Base-by-base conservation (phyloP, 345 rosid genomes). In the Orychophragmus violaceus region DNA sequence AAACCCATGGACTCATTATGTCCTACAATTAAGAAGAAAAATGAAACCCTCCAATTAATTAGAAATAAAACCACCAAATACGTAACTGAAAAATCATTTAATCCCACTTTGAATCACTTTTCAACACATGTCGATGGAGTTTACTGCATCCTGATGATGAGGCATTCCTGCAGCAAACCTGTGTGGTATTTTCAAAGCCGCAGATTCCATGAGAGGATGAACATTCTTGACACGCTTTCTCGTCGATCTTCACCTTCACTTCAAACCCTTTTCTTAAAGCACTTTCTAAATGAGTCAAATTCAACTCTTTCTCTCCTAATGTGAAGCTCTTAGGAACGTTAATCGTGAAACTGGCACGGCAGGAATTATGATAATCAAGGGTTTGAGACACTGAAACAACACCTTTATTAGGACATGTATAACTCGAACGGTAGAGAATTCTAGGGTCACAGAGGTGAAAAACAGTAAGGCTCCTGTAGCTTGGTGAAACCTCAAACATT, bases 391-490 rank as follows among this genome's bases (percentile, higher is more conserved):
- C 21, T 2, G 28, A 42, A 2, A 39, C 25, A 59, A 5, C 1
- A 6, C 48, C 42, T n/a, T 3, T 6, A 18, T 3, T n/a, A 1
- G 59, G 21, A 23, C 79, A 70, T 29, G 30, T 55, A 44, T 29
- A 3, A 29, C 23, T 67, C 1, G 53, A n/a, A 25, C 6, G 75
- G 35, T 71, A 25, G n/a, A n/a, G n/a, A n/a, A n/a, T n/a, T n/a
- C n/a, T 36, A 41, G 1, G 1, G n/a, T 8, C 8, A 53, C 80
- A 76, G 13, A 48, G 59, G 52, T 76, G 76, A 17, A 67, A 11
- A 14, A 80, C 44, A 0, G 61, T 78, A 5, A 76, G 16, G 22
- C 16, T 66, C 19, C 30, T 11, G 41, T 59, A 70, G 30, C 46
- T 46, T 0, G 46, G 2, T 0, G 37, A n/a, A 19, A 24, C 16